Evolutionary conservation across 2,329 filamentous ascomycete genomes (phyloP).

Genomic region (Calonectria crousiana): DNA sequence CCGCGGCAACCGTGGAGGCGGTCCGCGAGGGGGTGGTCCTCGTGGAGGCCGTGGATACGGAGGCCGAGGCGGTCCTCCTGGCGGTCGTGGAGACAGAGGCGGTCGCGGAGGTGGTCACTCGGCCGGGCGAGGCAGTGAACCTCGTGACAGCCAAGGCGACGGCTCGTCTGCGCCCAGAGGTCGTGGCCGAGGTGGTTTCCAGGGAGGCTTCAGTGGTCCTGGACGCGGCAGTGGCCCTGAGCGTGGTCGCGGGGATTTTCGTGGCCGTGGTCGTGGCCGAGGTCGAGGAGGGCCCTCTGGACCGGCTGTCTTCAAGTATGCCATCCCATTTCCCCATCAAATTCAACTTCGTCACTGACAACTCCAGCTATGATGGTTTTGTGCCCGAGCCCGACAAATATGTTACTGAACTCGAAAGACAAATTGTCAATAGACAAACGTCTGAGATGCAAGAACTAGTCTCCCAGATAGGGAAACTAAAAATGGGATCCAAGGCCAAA

Average conservation of each 20-base stretch:
- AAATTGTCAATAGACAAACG: constrained; percentile 49
- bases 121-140: constrained; percentile 31
- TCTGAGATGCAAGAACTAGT: constrained; percentile 46
- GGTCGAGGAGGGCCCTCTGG: constrained; percentile 18
- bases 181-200: constrained; percentile 35
- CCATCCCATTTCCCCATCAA: not conserved
- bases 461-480: constrained; percentile 52
- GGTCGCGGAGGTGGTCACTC: constrained; percentile 30
- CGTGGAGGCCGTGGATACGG: constrained; percentile 21
- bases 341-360: constrained; percentile 16
- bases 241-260: constrained; percentile 33
- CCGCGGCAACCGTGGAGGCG: constrained; percentile 40
- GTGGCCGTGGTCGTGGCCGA: constrained; percentile 34
- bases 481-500: constrained; percentile 38
- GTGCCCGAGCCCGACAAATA: constrained; percentile 40
- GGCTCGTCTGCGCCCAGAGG: constrained; percentile 29
- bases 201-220: constrained; percentile 24
- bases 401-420: constrained; percentile 55
- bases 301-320: constrained; percentile 37
- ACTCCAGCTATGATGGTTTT: constrained; percentile 38
- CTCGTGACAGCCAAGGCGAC: not conserved
- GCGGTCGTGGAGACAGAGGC: constrained; percentile 33
- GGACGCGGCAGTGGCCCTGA: constrained; percentile 24
- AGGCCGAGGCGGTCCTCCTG: constrained; percentile 32
- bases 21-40: constrained; percentile 15